Conservation (phyloP, 1,284 basidiomycete species). For the Apiotrichum montevideense region DNA sequence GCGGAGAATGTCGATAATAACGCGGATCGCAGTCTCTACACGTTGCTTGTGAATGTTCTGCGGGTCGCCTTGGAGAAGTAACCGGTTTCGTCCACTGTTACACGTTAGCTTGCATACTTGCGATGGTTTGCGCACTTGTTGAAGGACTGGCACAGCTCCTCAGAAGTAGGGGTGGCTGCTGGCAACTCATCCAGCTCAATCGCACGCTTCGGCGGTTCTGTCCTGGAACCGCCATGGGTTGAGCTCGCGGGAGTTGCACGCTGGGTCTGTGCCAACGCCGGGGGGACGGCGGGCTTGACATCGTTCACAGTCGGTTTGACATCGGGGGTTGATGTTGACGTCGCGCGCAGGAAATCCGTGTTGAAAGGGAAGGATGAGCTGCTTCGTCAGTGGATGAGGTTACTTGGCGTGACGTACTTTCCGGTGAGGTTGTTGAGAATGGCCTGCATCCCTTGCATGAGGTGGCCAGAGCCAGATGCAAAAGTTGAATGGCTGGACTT, state of each 20-base stretch:
- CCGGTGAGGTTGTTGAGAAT: constrained; percentile 22
- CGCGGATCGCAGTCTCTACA: constrained; percentile 44
- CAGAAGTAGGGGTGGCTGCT: constrained; percentile 19
- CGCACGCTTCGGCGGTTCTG: constrained; percentile 37
- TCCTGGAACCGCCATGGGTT: constrained; percentile 30
- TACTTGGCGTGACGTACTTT: constrained; percentile 15
- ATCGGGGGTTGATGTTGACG: constrained; percentile 1
- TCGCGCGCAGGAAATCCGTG: constrained; percentile 1
- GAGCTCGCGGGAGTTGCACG: constrained; percentile 12
- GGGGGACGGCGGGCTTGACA: neutral
- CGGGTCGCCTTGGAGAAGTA: constrained; percentile 42
- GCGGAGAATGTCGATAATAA: constrained; percentile 41
- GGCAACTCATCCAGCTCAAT: constrained; percentile 32
- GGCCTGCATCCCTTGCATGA: constrained; percentile 31
- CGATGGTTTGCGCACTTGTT: constrained; percentile 9
- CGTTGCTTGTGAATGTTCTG: constrained; percentile 40
- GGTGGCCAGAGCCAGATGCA: constrained; percentile 12
- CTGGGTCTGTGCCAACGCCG: neutral
- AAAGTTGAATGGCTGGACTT: constrained; percentile 6
- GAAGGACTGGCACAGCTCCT: constrained; percentile 19
- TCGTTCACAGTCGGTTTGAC: constrained; percentile 7
- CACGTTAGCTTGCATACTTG: too few relatives aligned
- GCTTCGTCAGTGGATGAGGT: neutral
- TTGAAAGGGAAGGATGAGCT: constrained; percentile 9
- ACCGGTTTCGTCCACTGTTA: constrained; percentile 24